Percentiles rank a stretch among this genome's conserved stretches.
phyloP scores from a whole-genome alignment of 306 rosid genomes.

The Vigna hirtella region DNA sequence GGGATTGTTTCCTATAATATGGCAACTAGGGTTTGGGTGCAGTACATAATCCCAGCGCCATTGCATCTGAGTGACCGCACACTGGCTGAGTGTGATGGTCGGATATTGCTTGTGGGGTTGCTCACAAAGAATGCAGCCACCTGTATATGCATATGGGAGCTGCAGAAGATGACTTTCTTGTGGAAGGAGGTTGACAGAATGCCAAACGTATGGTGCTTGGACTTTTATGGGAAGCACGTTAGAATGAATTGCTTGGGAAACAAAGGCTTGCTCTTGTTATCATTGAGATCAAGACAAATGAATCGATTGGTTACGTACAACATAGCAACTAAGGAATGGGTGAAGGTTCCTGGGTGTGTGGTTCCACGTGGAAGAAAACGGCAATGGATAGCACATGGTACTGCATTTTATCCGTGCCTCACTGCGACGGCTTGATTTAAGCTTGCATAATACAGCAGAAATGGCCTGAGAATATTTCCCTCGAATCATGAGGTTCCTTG shows the following conservation, averaged over 20 bases:
- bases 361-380: constrained; percentile 73
- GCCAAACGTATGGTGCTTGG: constrained; percentile 99
- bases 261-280: constrained; percentile 91
- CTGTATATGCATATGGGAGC: constrained; percentile 96
- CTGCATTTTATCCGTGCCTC: constrained; percentile 82
- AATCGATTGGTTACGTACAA: constrained; percentile 78
- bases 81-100: constrained; percentile 83
- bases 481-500: constrained; percentile 35
- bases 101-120: constrained; percentile 85
- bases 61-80: constrained; percentile 69
- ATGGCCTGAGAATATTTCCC: constrained; percentile 27
- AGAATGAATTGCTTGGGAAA: constrained; percentile 93
- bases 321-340: constrained; percentile 75
- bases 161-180: constrained; percentile 91
- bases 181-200: constrained; percentile 99
- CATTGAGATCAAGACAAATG: constrained; percentile 73
- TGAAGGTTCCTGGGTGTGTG: constrained; percentile 75
- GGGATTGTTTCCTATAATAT: constrained; percentile 80
- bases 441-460: constrained; percentile 24
- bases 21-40: constrained; percentile 74
- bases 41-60: constrained; percentile 76
- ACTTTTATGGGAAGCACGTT: constrained; percentile 96
- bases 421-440: constrained; percentile 71
- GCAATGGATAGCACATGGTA: constrained; percentile 74
- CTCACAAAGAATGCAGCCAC: constrained; percentile 88